Base-by-base conservation (phyloP, 805 yeast species). In the Spathaspora girioi region DNA sequence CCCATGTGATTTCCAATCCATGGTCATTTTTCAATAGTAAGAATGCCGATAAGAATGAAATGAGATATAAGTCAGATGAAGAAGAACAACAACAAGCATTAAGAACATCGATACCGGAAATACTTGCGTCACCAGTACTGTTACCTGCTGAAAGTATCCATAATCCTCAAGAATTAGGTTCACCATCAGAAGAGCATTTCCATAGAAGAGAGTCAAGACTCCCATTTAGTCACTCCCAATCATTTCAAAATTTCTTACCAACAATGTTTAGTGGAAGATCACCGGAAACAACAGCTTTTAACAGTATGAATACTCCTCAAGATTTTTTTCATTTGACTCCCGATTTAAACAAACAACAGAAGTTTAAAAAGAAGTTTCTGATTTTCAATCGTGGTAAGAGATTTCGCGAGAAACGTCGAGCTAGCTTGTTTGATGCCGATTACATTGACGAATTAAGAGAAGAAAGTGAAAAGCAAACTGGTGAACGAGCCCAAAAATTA, bases 401-500 rank as follows among this genome's bases (percentile, higher is more conserved):
- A 20, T 60, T 61, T 43, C 65, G 57, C 32, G 64, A 57, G 43
- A 54, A 54, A 23, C 64, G 62, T 18, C 58, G 59, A 31, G 61
- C 59, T 48, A 52, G 52, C 31, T 53, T 60, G 1, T 23, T 23
- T 23, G 57, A 55, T 0, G 54, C 58, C 11, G 59, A 53, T 17
- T 57, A 54, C 2, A 59, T 53, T 15, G 67, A 56, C 17, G 48
- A 38, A 10, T 18, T 29, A 19, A 46, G 48, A 38, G 42, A 47
- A 43, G 55, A 53, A 15, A 47, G 61, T 5, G 69, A 66, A 29
- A 65, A 63, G 31, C 50, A 55, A 12, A 66, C 73, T 14, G 71
- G 71, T 5, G 68, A 68, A 51, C 62, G 78, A 45, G 78, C 77
- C 0, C 65, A 59, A 41, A 61, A 53, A 8, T 61, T 73, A 40